Conservation (phyloP, 192 early-diverging fungal species). For the Backusella luteola region DNA sequence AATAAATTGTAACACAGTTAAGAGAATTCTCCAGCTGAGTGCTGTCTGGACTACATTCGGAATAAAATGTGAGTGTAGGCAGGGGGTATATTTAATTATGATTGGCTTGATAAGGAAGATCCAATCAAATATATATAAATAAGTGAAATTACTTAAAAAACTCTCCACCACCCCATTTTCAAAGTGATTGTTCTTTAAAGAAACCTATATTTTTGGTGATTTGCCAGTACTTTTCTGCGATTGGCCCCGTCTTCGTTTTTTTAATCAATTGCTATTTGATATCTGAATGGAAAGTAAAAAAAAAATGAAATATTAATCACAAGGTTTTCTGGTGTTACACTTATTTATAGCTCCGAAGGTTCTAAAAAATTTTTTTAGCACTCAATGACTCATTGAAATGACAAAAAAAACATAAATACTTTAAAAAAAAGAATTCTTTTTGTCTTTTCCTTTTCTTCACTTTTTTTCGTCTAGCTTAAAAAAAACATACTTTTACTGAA, state of each 20-base stretch:
- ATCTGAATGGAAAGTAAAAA: neutral
- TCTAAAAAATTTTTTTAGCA: neutral
- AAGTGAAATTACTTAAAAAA: neutral
- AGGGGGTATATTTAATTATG: neutral
- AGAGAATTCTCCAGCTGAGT: neutral
- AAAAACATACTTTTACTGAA: neutral
- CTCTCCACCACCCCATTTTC: neutral
- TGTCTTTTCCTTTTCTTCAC: neutral
- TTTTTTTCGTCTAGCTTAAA: neutral
- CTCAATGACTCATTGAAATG: conserved; percentile 1
- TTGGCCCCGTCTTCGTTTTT: neutral
- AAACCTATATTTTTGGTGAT: neutral
- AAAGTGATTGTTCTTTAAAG: neutral
- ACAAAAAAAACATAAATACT: conserved; percentile 6
- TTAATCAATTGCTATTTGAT: neutral
- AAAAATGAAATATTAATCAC: neutral
- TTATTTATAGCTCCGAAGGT: neutral
- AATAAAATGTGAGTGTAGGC: neutral
- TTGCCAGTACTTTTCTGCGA: neutral
- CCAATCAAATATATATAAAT: neutral
- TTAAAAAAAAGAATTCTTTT: neutral
- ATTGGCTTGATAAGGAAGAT: neutral
- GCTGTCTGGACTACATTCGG: neutral
- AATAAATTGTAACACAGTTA: conserved; percentile 2
- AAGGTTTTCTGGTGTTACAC: neutral